Conservation (phyloP, 2,329 filamentous ascomycete species). For the Phyllachora maydis region DNA sequence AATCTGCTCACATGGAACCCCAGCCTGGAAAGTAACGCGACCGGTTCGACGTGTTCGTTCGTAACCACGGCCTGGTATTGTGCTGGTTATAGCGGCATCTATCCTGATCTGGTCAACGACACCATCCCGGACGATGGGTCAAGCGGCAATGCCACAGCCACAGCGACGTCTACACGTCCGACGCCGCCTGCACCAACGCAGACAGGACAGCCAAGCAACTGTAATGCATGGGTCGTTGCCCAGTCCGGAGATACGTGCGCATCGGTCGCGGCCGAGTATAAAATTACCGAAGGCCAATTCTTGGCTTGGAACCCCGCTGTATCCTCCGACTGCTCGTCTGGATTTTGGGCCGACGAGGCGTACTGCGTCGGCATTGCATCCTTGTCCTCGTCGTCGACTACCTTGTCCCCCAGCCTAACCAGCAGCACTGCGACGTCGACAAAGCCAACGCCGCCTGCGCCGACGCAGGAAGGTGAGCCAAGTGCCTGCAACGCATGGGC, state of each 20-base stretch:
- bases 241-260: background rate
- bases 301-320: conserved; percentile 3
- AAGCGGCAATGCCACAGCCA: background rate
- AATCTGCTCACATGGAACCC: background rate
- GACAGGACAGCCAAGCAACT: background rate
- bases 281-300: conserved; percentile 2
- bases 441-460: no score
- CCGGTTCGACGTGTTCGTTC: background rate
- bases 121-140: background rate
- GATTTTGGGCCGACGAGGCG: conserved; percentile 3
- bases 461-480: no score
- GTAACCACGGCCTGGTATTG: background rate
- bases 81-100: background rate
- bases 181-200: background rate
- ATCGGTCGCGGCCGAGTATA: background rate
- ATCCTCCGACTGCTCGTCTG: conserved; percentile 2
- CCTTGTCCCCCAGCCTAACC: no score
- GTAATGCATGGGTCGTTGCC: conserved; percentile 1
- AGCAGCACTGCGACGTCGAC: no score
- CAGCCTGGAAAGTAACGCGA: background rate
- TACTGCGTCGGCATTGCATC: conserved; percentile 4
- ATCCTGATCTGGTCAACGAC: background rate
- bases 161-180: background rate
- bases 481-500: no score
- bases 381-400: no score